phyloP scores from a whole-genome alignment of 2,329 filamentous ascomycete species.

The Sporothrix curviconia region DNA sequence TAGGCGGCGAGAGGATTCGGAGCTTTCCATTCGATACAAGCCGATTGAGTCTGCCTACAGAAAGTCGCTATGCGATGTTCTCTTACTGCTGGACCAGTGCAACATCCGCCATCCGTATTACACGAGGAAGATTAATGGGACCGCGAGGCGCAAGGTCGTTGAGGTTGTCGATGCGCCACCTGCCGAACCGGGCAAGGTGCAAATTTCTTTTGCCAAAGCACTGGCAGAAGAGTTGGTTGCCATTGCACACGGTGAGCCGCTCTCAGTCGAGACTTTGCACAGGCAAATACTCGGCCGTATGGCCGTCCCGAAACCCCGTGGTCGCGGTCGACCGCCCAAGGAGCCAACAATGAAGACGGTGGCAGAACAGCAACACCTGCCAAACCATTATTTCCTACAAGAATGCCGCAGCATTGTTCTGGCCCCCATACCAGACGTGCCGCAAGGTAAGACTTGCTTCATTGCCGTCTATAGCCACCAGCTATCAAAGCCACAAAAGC shows the following conservation, averaged over 20 bases:
- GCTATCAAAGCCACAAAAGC: too few relatives aligned
- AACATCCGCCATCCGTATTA: neutral
- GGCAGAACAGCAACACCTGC: constrained; percentile 13
- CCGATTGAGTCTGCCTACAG: constrained; percentile 18
- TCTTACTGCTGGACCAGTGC: constrained; percentile 19
- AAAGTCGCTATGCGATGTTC: constrained; percentile 14
- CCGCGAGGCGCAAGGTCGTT: constrained; percentile 12
- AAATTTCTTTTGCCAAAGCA: constrained; percentile 14
- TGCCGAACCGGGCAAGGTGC: constrained; percentile 1
- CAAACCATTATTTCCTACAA: constrained; percentile 17
- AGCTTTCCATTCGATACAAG: constrained; percentile 4
- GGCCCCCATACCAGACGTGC: constrained; percentile 11
- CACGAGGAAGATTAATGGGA: neutral
- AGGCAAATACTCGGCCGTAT: constrained; percentile 13
- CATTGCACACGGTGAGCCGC: neutral
- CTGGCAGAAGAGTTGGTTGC: constrained; percentile 16
- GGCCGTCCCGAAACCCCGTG: constrained; percentile 10
- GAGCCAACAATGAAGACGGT: constrained; percentile 1
- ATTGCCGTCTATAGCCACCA: too few relatives aligned
- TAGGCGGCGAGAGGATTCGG: constrained; percentile 6
- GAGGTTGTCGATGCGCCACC: constrained; percentile 17
- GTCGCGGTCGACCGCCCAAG: constrained; percentile 17
- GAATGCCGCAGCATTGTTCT: constrained; percentile 17
- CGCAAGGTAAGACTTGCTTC: too few relatives aligned
- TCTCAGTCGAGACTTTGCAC: constrained; percentile 10